Evolutionary conservation across 805 yeast species (phyloP), one percentile per base, ranked within the genome.

Genomic region (Maudiozyma saulgeensis): DNA sequence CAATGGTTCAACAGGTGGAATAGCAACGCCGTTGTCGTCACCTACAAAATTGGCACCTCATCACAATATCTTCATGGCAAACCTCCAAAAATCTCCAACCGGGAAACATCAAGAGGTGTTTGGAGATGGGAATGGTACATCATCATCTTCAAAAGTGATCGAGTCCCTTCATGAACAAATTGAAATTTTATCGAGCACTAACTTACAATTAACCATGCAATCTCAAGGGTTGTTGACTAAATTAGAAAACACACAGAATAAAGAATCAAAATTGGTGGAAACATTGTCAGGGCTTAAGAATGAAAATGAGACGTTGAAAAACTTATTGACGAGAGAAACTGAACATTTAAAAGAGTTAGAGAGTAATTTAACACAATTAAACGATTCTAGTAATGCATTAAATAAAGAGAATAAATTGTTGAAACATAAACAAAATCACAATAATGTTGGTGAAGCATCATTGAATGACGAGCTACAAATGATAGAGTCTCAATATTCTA

Each of bases 291-390:
- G 81, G 53, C 71, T 84, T 38, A 83, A 83, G 63, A 90, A 84
- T 62, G 91, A 87, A 58, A 82, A 82, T 56, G 89, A 85, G 54
- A 82, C 82, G 70, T 72, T 84, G 41, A 82, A 77, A 85, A 72
- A 73, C 48, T 25, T 40, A 38, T 25, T 49, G 41, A 11, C 16
- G 8, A 37, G 42, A 11, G 48, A 44, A 12, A 88, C 84, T 56
- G 72, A 90, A 46, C 71, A 87, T 47, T 76, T 85, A 25, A 58
- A 69, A 31, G 91, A 84, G 55, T 67, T 86, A 56, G 95, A 87
- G 62, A 69, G 67, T 40, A 80, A 54, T 13, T 43, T 53, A 40
- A 42, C 32, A 11, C 39, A 48, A 31, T 38, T 59, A 41, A 52
- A 49, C 37, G 41, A 35, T 31, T 37, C 46, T 2, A 45, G 45